phyloP scores from a whole-genome alignment of 2,329 filamentous ascomycete species.

The Colletotrichum limetticola region DNA sequence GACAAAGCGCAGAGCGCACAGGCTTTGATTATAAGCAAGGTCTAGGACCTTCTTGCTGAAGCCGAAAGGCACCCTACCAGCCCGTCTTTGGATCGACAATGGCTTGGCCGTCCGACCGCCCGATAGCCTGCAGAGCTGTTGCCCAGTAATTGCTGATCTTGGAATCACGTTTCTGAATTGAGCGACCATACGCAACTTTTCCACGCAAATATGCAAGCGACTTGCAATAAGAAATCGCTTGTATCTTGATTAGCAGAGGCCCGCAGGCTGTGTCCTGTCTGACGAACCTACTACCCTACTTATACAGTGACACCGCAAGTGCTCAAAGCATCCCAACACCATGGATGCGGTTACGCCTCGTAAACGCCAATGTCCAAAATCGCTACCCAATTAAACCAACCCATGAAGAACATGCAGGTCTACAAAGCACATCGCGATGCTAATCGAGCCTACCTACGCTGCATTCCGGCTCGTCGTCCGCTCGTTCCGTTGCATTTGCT shows the following conservation, averaged over 20 bases:
- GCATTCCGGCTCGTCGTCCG: neutral
- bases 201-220: no score
- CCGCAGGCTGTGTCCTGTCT: neutral
- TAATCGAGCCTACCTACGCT: neutral
- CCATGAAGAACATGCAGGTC: neutral
- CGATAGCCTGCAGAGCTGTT: neutral
- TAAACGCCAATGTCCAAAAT: neutral
- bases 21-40: neutral
- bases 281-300: neutral
- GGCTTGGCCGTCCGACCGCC: constrained; percentile 7
- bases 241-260: neutral
- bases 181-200: no score
- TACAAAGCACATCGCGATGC: neutral
- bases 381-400: neutral
- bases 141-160: neutral
- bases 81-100: neutral
- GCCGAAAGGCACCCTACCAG: neutral
- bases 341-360: neutral
- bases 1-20: constrained; percentile 25
- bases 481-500: constrained; percentile 22
- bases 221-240: neutral
- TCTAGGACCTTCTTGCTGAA: neutral
- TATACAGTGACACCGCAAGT: neutral
- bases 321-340: neutral
- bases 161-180: neutral